Evolutionary conservation across 2,329 filamentous ascomycete genomes (phyloP).

Genomic region (Aquanectria penicillioides): DNA sequence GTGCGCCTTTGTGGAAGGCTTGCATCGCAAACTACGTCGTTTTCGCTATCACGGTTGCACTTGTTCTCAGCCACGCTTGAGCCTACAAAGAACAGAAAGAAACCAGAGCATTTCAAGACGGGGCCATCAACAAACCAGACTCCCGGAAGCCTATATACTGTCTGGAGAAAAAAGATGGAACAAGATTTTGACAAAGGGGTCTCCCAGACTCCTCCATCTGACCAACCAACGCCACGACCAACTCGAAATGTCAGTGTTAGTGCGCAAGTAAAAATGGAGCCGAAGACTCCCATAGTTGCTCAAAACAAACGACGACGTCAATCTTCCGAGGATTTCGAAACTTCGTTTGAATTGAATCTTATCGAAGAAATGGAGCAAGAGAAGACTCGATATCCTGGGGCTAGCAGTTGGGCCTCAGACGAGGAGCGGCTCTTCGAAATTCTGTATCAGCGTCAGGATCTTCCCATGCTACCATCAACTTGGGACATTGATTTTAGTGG

Average conservation of each 20-base stretch:
- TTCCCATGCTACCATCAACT: slow-evolving; percentile 51
- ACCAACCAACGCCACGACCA: slow-evolving; percentile 5
- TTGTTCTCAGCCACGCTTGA: too few relatives aligned
- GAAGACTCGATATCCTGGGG: slow-evolving; percentile 52
- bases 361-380: slow-evolving; percentile 55
- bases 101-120: neutral
- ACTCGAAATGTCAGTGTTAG: slow-evolving; percentile 11
- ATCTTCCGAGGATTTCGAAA: slow-evolving; percentile 19
- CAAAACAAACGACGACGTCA: slow-evolving; percentile 17
- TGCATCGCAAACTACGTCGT: neutral
- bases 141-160: too few relatives aligned
- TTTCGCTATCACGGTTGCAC: too few relatives aligned
- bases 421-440: slow-evolving; percentile 58
- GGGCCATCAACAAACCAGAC: neutral
- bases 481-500: slow-evolving; percentile 54
- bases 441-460: slow-evolving; percentile 53
- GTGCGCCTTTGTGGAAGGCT: neutral
- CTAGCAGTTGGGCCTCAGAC: slow-evolving; percentile 61
- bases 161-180: neutral
- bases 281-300: slow-evolving; percentile 16
- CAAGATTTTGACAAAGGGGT: slow-evolving; percentile 4
- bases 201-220: slow-evolving; percentile 8
- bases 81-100: neutral
- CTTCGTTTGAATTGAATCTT: slow-evolving; percentile 13
- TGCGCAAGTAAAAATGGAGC: slow-evolving; percentile 15